Evolutionary conservation across 2,329 filamentous ascomycete genomes (phyloP).

Genomic region (Didymella keratinophila): DNA sequence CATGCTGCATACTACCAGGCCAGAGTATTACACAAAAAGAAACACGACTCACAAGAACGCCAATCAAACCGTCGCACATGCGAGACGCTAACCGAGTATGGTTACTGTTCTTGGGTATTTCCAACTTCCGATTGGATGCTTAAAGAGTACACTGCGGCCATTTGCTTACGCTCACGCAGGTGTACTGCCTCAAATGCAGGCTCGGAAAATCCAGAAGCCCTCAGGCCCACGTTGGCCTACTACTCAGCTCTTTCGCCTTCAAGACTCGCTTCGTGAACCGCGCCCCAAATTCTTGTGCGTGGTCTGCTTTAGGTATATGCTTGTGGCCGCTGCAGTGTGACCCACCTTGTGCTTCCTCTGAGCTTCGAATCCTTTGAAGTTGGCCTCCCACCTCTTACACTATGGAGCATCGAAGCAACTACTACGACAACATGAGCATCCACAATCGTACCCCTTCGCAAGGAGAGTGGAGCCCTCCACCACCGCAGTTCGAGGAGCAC

Average conservation of each 20-base stretch:
- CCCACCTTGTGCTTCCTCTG: neutral
- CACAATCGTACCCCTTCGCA: conserved; percentile 19
- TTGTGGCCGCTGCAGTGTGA: neutral
- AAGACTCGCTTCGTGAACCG: conserved; percentile 11
- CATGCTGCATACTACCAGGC: neutral
- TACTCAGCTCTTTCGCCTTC: conserved; percentile 23
- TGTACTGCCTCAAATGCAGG: conserved; percentile 18
- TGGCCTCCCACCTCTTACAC: neutral
- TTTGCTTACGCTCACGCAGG: conserved; percentile 28
- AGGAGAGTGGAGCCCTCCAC: conserved; percentile 33
- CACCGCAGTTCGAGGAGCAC: conserved; percentile 32
- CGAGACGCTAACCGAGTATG: conserved; percentile 3
- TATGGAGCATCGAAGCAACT: conserved; percentile 15
- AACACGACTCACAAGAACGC: neutral
- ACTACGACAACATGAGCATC: conserved; percentile 5
- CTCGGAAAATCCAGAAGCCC: conserved; percentile 20
- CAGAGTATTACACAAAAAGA: conserved; percentile 6
- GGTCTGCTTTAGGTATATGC: conserved; percentile 5
- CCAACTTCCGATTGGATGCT: conserved; percentile 22
- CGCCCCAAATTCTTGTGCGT: conserved; percentile 3
- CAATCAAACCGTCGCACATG: conserved; percentile 1
- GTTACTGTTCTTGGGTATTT: neutral
- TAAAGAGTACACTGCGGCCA: conserved; percentile 17
- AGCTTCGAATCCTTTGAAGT: neutral
- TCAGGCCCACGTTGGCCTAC: conserved; percentile 17